Evolutionary conservation across 805 yeast genomes (phyloP), one percentile per base, ranked within the genome.

Genomic region (Monosporozyma solicola): DNA sequence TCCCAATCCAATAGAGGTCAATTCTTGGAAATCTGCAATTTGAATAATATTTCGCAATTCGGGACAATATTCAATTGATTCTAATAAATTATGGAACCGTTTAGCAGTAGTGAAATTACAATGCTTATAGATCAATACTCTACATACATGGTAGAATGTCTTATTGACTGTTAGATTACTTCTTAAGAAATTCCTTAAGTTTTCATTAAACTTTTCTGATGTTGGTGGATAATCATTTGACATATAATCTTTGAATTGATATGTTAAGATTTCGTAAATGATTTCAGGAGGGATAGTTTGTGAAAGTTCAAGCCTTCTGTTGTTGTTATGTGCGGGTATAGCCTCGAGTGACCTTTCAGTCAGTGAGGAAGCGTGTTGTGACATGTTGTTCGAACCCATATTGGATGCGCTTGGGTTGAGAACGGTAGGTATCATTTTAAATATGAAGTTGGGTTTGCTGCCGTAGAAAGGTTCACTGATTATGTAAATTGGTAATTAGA

Each of bases 1-100:
- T 2, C 97, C 97, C 48, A 90, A 74, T 0, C 97, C 97, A 49
- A 91, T 83, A 0, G 92, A 84, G 1, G 97, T 89, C 68, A 90
- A 85, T 59, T 87, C 92, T 62, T 87, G 86, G 61, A 90, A 91
- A 71, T 90, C 97, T 60, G 91, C 78, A 51, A 84, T 82, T 59
- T 83, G 82, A 22, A 87, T 92, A 39, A 61, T 57, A 55, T 75
- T 78, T 16, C 85, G 84, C 48, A 83, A 69, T 45, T 73, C 69
- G 2, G 73, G 70, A 51, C 73, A 71, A n/a, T 68, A 61, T 46
- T 73, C 68, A 39, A 84, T 67, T 55, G 87, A 78, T 54, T 70
- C 74, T 46, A 87, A 73, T 59, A 90, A 84, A 60, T 76, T 80
- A 65, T 84, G 87, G 61, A 89, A 89, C 10, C 90, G 77, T 53